phyloP scores from a whole-genome alignment of 495 filamentous ascomycete species.

The Barbatosphaeria neglecta region DNA sequence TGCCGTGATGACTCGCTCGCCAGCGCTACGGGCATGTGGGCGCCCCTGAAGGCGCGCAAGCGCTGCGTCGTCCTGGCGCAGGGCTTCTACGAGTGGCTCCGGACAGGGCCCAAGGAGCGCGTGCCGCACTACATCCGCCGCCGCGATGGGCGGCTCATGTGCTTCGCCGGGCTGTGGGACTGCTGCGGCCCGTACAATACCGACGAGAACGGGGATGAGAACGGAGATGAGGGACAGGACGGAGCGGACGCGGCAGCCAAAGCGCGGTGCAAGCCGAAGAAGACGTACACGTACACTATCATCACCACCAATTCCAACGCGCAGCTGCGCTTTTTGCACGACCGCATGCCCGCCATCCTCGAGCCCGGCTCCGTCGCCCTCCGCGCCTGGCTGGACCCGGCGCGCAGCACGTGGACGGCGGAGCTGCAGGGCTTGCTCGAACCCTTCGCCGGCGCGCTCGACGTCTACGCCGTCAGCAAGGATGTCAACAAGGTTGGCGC shows the following conservation, averaged over 20 bases:
- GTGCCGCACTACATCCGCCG: slow-evolving; percentile 72
- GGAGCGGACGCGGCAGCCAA: no score
- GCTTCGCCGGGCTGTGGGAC: slow-evolving; percentile 87
- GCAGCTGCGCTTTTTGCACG: slow-evolving; percentile 74
- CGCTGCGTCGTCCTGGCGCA: slow-evolving; percentile 78
- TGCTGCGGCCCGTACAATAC: slow-evolving; percentile 69
- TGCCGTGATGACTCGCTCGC: slow-evolving; percentile 82
- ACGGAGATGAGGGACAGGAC: no score
- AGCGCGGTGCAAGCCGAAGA: no score
- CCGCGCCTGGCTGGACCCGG: slow-evolving; percentile 69
- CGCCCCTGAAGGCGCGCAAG: slow-evolving; percentile 74
- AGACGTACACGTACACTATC: slow-evolving; percentile 69
- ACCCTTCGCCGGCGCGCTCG: slow-evolving; percentile 70
- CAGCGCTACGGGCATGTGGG: slow-evolving; percentile 71
- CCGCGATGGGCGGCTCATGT: slow-evolving; percentile 76
- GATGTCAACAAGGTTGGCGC: slow-evolving; percentile 97
- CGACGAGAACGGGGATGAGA: no score
- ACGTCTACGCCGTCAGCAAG: slow-evolving; percentile 73
- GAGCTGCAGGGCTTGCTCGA: slow-evolving; percentile 66
- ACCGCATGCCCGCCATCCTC: slow-evolving; percentile 90
- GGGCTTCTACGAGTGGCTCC: slow-evolving; percentile 95
- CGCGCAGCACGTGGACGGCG: slow-evolving; percentile 55
- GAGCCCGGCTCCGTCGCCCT: slow-evolving; percentile 64
- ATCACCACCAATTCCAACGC: slow-evolving; percentile 79
- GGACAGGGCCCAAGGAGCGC: slow-evolving; percentile 66